phyloP scores from a whole-genome alignment of 441 rosid species.

The Pelargonium citronellum region DNA sequence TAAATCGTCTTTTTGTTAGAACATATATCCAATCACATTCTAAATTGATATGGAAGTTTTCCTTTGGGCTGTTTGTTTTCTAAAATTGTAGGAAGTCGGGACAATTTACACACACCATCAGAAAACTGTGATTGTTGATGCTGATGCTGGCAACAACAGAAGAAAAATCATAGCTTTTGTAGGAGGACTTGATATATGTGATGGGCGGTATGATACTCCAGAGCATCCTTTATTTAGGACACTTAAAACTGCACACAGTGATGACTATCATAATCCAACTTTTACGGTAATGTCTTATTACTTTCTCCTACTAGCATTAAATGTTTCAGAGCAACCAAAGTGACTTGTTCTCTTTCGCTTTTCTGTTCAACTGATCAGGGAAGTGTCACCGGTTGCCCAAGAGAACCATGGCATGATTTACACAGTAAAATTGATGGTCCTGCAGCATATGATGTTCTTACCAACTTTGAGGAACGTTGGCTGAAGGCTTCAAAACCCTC shows the following conservation, averaged over 20 bases:
- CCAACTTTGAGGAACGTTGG: conserved; percentile 96
- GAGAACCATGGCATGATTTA: conserved; percentile 98
- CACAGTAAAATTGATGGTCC: conserved; percentile 92
- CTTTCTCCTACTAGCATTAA: conserved; percentile 1
- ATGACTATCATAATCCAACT: conserved; percentile 89
- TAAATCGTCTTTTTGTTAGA: not conserved
- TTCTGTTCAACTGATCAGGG: conserved; percentile 40
- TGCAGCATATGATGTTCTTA: conserved; percentile 87
- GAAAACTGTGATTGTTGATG: conserved; percentile 88
- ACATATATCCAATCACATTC: not conserved
- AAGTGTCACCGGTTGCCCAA: conserved; percentile 55
- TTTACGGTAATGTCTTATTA: conserved; percentile 49
- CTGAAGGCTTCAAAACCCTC: conserved; percentile 71
- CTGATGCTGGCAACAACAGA: conserved; percentile 65
- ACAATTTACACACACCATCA: conserved; percentile 97
- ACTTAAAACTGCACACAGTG: conserved; percentile 62
- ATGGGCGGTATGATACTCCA: conserved; percentile 92
- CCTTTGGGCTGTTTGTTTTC: not conserved
- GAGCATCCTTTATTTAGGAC: conserved; percentile 74
- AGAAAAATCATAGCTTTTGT: conserved; percentile 90
- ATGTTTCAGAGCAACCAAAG: conserved; percentile 1
- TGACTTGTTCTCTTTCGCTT: conserved; percentile 14
- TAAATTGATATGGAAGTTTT: not conserved
- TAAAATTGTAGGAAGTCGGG: conserved; percentile 66
- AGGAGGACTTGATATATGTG: conserved; percentile 97